Base-by-base conservation (phyloP, 2,329 filamentous ascomycete species). In the Elsinoe australis region DNA sequence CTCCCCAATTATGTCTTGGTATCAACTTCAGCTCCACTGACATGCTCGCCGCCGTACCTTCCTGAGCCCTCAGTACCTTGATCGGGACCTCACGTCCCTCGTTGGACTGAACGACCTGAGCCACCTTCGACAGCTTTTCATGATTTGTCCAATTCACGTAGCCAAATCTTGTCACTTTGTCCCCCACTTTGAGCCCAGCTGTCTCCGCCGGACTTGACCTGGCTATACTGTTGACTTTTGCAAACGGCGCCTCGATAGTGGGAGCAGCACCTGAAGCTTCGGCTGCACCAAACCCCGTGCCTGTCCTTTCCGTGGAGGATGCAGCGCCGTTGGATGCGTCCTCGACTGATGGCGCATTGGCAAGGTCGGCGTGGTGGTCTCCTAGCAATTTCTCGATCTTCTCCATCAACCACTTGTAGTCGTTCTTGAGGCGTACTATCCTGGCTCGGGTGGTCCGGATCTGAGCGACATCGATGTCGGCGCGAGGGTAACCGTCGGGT, bases 381-480 rank as follows among this genome's bases (percentile, higher is more conserved):
- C 96, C 87, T n/a, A 98, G 75, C 38, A 82, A 81, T 59, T 82
- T 82, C 65, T 96, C 92, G 56, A 96, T 83, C 51, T 76, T 72
- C 50, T 69, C 69, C 88, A 96, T 95, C 34, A 95, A 69, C 31
- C 82, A 80, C 63, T 94, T 95, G 70, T 95, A 90, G 66, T 98
- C 92, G 62, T 95, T 96, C 55, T 85, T 82, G 31, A 96, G 74
- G 56, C 82, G 75, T 56, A 96, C 92, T 56, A 98, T 95, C 52
- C 86, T 82, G 21, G 89, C 79, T 65, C 92, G 78, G 29, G 89
- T 95, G n/a, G 87, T 95, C 53, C 92, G 86, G 62, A 98, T 92
- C 69, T 95, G 90, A 19, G 92, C 84, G 53, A 98, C 85, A 64
- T 98, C 92, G 54, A 98, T 82, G 66, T 98, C 92, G 58, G 86